Conservation (phyloP, 345 rosid genomes). For the Dimocarpus longan region DNA sequence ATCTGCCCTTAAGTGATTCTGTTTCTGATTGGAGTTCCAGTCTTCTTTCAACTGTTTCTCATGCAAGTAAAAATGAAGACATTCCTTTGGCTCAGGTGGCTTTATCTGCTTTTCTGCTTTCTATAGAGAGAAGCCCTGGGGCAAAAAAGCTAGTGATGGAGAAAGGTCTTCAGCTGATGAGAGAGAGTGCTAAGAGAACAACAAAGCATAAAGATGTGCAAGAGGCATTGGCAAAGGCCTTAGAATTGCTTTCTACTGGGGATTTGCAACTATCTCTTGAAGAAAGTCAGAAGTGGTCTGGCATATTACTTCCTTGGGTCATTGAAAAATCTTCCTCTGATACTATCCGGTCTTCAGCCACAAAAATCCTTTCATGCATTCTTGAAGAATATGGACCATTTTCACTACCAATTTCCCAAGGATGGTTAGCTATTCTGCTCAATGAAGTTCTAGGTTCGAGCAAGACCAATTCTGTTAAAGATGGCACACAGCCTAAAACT, state of each 20-base stretch:
- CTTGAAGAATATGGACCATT: conserved; percentile 79
- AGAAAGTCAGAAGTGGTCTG: conserved; percentile 95
- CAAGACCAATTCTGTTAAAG: conserved; percentile 59
- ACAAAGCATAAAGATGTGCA: conserved; percentile 68
- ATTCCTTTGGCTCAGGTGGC: conserved; percentile 79
- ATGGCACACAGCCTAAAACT: conserved; percentile 54
- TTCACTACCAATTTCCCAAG: conserved; percentile 86
- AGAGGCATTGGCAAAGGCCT: conserved; percentile 85
- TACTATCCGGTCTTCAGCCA: conserved; percentile 66
- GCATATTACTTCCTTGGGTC: conserved; percentile 80
- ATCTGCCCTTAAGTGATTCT: conserved; percentile 79
- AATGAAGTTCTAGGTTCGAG: conserved; percentile 59
- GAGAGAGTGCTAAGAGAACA: conserved; percentile 73
- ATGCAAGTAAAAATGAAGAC: conserved; percentile 84
- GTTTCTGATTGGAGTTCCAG: conserved; percentile 92
- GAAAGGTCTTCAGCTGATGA: conserved; percentile 85
- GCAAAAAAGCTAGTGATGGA: conserved; percentile 71
- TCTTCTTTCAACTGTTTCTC: conserved; percentile 80
- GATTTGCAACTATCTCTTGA: conserved; percentile 72
- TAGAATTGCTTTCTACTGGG: conserved; percentile 69
- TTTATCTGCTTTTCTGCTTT: conserved; percentile 79
- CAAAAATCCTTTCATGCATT: conserved; percentile 74
- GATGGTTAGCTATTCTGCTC: conserved; percentile 84
- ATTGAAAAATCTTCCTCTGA: conserved; percentile 65
- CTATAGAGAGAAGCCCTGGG: conserved; percentile 75